Evolutionary conservation across 2,329 filamentous ascomycete genomes (phyloP).

Genomic region (Torrubiella hemipterigena): DNA sequence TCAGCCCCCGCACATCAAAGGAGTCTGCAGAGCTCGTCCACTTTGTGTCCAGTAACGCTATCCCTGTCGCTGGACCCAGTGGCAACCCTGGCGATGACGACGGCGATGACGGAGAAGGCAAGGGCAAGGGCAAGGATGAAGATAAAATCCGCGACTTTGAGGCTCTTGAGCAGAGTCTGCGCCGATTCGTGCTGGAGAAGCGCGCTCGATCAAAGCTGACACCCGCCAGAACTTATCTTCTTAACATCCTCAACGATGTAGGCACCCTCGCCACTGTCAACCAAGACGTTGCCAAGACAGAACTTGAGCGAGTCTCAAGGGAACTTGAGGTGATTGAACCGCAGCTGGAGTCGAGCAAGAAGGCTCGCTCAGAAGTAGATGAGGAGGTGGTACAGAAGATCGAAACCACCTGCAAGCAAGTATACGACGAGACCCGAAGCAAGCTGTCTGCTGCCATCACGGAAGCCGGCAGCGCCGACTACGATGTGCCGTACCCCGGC

Average conservation of each 20-base stretch:
- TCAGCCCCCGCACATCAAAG: constrained; percentile 91
- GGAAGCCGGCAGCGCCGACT: constrained; percentile 62
- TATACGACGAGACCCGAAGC: constrained; percentile 73
- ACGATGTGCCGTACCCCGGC: constrained; percentile 79
- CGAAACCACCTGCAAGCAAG: constrained; percentile 71
- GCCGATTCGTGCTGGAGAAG: constrained; percentile 92
- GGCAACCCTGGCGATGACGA: constrained; percentile 42
- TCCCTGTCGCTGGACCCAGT: constrained; percentile 56
- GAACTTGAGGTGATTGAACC: constrained; percentile 79
- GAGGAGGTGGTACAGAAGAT: constrained; percentile 73
- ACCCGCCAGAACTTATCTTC: constrained; percentile 85
- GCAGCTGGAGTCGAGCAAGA: constrained; percentile 70
- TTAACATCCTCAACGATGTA: constrained; percentile 86
- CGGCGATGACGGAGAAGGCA: constrained; percentile 46
- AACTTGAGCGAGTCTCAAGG: constrained; percentile 69
- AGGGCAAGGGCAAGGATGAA: constrained; percentile 75
- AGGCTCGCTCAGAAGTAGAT: constrained; percentile 65
- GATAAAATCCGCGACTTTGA: constrained; percentile 87
- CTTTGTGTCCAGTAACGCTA: constrained; percentile 94
- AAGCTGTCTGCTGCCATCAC: constrained; percentile 65
- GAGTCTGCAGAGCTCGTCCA: constrained; percentile 88
- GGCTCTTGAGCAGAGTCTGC: constrained; percentile 73
- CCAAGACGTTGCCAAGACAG: constrained; percentile 70
- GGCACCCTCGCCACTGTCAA: constrained; percentile 77
- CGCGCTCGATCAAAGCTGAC: constrained; percentile 89